These are phyloP conservation scores for Fusarium tanahbumbuense DNA, from an alignment of 2,329 filamentous ascomycete species.

Conservation along the genomic window DNA sequence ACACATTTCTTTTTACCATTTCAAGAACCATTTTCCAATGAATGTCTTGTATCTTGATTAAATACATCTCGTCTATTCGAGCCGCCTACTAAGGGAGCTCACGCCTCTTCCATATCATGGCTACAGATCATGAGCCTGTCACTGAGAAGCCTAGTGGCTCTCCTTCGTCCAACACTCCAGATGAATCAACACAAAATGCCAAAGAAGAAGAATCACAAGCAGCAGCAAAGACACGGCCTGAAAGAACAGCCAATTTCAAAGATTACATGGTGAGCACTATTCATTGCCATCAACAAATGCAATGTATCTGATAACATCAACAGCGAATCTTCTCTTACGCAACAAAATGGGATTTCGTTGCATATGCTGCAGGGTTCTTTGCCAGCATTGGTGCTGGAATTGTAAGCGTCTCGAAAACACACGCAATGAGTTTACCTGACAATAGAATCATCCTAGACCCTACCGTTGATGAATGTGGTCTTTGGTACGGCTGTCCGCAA, in stretches of 20 bases:
- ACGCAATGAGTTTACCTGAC: not conserved
- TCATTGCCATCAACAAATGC: not conserved
- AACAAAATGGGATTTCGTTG: slow-evolving; percentile 62
- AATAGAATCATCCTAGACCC: slow-evolving; percentile 49
- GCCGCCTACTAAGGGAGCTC: slow-evolving; percentile 2
- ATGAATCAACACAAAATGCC: not conserved
- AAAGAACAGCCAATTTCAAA: slow-evolving; percentile 58
- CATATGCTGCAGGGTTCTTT: slow-evolving; percentile 60
- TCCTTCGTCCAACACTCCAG: slow-evolving; percentile 15
- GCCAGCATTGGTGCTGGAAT: slow-evolving; percentile 65
- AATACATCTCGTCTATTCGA: not conserved
- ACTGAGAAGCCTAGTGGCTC: slow-evolving; percentile 30
- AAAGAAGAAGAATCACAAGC: slow-evolving; percentile 47
- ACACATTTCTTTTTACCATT: not conserved
- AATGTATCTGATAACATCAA: not conserved
- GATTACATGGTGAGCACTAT: slow-evolving; percentile 56
- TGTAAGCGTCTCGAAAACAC: not conserved
- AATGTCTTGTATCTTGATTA: not conserved
- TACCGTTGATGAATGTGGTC: slow-evolving; percentile 70
- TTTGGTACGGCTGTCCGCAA: slow-evolving; percentile 58
- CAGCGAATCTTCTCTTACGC: slow-evolving; percentile 66
- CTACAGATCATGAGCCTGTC: slow-evolving; percentile 19
- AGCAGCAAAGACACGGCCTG: slow-evolving; percentile 54
- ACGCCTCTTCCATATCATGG: slow-evolving; percentile 25
- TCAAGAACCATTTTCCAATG: not conserved